Conservation (phyloP, 179 eudicot species). For the Kewa caespitosa region DNA sequence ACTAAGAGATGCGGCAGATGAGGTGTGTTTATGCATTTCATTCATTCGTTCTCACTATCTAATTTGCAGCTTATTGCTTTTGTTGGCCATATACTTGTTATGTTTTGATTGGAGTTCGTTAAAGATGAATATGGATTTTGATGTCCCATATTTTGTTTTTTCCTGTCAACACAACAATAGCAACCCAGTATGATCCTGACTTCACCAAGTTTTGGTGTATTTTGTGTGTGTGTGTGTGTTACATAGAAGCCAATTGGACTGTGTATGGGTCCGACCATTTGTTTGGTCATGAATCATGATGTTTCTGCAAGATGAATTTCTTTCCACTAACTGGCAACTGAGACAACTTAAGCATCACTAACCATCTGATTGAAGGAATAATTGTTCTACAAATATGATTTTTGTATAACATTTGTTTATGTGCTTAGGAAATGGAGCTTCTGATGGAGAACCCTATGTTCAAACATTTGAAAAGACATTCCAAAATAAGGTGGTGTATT, state of each 20-base stretch:
- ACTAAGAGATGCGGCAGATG: slow-evolving; percentile 71
- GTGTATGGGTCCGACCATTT: background rate
- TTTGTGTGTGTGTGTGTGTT: too few relatives aligned
- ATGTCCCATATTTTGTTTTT: too few relatives aligned
- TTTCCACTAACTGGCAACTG: background rate
- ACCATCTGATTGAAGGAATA: slow-evolving; percentile 15
- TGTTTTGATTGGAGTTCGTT: too few relatives aligned
- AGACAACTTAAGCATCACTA: background rate
- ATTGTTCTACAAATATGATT: slow-evolving; percentile 1
- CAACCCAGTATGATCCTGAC: too few relatives aligned
- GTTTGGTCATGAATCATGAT: background rate
- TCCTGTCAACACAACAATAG: too few relatives aligned
- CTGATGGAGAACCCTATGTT: slow-evolving; percentile 7
- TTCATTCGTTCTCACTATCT: slow-evolving; percentile 8
- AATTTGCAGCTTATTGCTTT: background rate
- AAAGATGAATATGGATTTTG: too few relatives aligned
- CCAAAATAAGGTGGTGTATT: slow-evolving; percentile 4
- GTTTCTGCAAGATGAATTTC: background rate
- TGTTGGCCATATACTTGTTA: too few relatives aligned
- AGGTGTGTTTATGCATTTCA: slow-evolving; percentile 40
- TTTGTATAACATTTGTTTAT: background rate
- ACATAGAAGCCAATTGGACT: too few relatives aligned
- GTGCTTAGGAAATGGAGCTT: slow-evolving; percentile 10
- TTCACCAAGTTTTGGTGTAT: too few relatives aligned
- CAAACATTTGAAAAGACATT: slow-evolving; percentile 2